Evolutionary conservation across 345 rosid genomes (phyloP), one percentile per base, ranked within the genome.

Genomic region (Lepidium africanum): DNA sequence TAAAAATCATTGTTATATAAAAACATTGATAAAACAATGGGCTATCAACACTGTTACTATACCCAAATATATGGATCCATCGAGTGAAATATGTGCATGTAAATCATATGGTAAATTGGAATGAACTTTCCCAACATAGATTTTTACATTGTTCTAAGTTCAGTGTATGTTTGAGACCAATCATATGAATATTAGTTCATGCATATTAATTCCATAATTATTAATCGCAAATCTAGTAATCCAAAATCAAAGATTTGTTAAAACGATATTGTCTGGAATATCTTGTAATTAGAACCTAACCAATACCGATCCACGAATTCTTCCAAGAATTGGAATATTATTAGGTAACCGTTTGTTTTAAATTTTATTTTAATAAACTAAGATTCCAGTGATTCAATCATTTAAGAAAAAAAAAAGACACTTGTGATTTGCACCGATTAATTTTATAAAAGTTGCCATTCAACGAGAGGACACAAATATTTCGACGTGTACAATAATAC

Each of bases 251-350:
- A 74, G 68, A 67, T 67, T 59, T 74, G 56, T 60, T 67, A 63
- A 3, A 43, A 74, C 63, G 68, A 74, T 74, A 37, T 27, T 67
- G 77, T 74, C 73, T 74, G 63, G 77, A 67, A 67, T 67, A 73
- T 60, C 4, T 67, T 52, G 63, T 60, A 43, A 59, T 27, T 45
- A 60, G 63, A 57, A 52, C 42, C 15, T 66, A 51, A 73, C 47
- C 16, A 59, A 15, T 50, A 49, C 40, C 6, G 10, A 57, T 49
- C 39, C 62, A 65, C 67, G 72, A 51, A 55, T 58, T 58, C 25
- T 8, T 9, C 10, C n/a, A 38, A 39, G 6, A 23, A 25, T 42
- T 21, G 49, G 55, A 66, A 66, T 42, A 33, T 17, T 5, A 66
- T 73, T 59, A 73, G 77, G 72, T 51, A 41, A 42, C 77, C 35